phyloP scores from a whole-genome alignment of 768 basidiomycete genomes.

The Cubamyces sp. region DNA sequence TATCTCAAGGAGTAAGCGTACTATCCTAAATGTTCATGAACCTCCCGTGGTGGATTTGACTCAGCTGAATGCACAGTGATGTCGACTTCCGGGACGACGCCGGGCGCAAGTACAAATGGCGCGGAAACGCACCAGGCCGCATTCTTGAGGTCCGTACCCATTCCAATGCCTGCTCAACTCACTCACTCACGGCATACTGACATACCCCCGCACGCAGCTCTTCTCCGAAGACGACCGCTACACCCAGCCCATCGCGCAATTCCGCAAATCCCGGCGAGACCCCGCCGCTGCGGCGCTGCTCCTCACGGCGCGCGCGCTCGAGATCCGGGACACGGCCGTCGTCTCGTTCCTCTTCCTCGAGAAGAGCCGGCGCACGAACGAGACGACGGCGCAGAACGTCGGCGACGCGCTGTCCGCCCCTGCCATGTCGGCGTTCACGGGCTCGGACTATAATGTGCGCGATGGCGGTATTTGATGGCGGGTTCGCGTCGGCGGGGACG shows the following conservation, averaged over 20 bases:
- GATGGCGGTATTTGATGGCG: conserved; percentile 7
- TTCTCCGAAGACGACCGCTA: conserved; percentile 40
- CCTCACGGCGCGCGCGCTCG: conserved; percentile 38
- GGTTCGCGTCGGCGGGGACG: neutral
- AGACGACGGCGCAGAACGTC: conserved; percentile 32
- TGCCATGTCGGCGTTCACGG: conserved; percentile 1
- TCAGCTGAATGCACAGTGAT: conserved; percentile 36
- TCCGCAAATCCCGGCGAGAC: conserved; percentile 37
- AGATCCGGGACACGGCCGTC: conserved; percentile 44
- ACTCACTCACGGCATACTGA: too few relatives aligned
- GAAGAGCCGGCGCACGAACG: conserved; percentile 40
- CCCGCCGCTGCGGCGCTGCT: conserved; percentile 37
- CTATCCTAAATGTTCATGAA: neutral
- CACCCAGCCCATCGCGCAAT: conserved; percentile 41
- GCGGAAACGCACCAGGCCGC: conserved; percentile 41
- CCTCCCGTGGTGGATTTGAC: too few relatives aligned
- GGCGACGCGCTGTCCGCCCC: conserved; percentile 25
- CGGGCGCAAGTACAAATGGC: conserved; percentile 47
- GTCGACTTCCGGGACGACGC: conserved; percentile 41
- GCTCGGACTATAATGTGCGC: conserved; percentile 9
- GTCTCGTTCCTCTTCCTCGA: conserved; percentile 48
- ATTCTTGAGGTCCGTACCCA: conserved; percentile 38
- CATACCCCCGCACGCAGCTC: conserved; percentile 33
- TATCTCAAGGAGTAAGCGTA: conserved; percentile 38
- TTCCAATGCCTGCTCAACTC: too few relatives aligned